Evolutionary conservation across 306 rosid species (phyloP).

Genomic region (Neltuma alba): DNA sequence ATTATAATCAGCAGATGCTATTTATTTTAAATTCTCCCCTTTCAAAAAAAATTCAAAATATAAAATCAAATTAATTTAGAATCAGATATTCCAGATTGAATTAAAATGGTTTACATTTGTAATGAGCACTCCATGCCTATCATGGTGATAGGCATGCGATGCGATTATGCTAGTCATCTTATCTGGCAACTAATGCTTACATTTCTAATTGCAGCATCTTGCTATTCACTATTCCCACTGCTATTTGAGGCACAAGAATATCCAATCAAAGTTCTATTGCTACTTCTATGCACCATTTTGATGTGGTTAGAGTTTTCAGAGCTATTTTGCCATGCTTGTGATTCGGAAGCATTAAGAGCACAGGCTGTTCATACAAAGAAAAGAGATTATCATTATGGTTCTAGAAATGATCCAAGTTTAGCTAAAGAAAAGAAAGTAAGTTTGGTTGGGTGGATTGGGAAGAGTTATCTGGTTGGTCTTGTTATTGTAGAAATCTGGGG

Average conservation of each 20-base stretch:
- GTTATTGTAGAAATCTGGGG: constrained; percentile 74
- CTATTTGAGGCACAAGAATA: constrained; percentile 80
- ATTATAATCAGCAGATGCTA: too few relatives aligned
- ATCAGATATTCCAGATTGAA: too few relatives aligned
- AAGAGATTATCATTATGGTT: constrained; percentile 31
- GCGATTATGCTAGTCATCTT: too few relatives aligned
- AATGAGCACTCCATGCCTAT: too few relatives aligned
- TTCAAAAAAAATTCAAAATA: too few relatives aligned
- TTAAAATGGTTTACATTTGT: too few relatives aligned
- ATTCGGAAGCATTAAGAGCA: constrained; percentile 34
- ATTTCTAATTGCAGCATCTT: constrained; percentile 63
- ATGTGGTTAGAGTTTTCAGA: constrained; percentile 81
- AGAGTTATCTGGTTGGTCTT: constrained; percentile 65
- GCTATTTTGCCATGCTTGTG: constrained; percentile 47
- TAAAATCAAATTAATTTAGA: too few relatives aligned
- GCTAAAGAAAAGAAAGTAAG: constrained; percentile 40
- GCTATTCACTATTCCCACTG: constrained; percentile 83
- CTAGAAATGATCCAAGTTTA: constrained; percentile 21
- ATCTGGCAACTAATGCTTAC: too few relatives aligned
- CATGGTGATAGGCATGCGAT: too few relatives aligned
- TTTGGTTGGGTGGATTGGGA: constrained; percentile 53
- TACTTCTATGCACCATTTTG: constrained; percentile 64
- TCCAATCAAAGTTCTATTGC: constrained; percentile 70
- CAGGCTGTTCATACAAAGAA: constrained; percentile 25
- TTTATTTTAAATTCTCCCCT: too few relatives aligned